These are phyloP conservation scores for Exophiala aquamarina DNA, from an alignment of 2,329 filamentous ascomycete genomes.

Conservation along the genomic window DNA sequence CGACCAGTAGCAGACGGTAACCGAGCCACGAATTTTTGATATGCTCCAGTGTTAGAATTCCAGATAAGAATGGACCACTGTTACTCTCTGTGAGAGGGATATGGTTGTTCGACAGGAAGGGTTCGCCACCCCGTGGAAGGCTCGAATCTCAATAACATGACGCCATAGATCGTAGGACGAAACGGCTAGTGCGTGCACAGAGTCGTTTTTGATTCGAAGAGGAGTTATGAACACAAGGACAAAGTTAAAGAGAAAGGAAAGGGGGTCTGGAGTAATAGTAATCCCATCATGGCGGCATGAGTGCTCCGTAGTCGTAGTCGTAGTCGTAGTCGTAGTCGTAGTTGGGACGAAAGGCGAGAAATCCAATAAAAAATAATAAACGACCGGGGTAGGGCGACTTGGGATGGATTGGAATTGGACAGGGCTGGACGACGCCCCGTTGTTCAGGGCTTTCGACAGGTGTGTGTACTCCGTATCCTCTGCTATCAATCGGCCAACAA, in stretches of 20 bases:
- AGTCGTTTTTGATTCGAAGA: background rate
- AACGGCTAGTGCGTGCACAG: no score
- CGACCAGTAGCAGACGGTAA: no score
- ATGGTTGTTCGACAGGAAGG: constrained; percentile 9
- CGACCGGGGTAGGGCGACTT: background rate
- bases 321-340: background rate
- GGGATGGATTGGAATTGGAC: background rate
- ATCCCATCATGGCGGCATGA: background rate
- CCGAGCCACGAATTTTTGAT: no score
- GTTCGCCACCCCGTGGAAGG: constrained; percentile 10
- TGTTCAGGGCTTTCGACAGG: background rate
- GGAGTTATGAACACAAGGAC: background rate
- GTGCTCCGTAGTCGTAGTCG: background rate
- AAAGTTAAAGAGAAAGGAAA: background rate
- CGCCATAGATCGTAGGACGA: constrained; percentile 20
- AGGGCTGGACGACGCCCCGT: no score
- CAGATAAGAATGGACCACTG: constrained; percentile 2
- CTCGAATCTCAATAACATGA: constrained; percentile 20
- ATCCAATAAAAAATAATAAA: no score
- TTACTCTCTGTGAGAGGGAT: constrained; percentile 1
- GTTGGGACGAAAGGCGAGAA: background rate
- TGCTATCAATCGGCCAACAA: no score
- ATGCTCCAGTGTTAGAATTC: background rate
- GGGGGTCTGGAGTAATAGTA: background rate
- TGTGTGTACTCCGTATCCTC: constrained; percentile 2